A percentile compares a stretch with the other conserved stretches of the same genome.
Evolutionary conservation across 2,329 filamentous ascomycete species (phyloP).

Genomic region (Colletotrichum tofieldiae): DNA sequence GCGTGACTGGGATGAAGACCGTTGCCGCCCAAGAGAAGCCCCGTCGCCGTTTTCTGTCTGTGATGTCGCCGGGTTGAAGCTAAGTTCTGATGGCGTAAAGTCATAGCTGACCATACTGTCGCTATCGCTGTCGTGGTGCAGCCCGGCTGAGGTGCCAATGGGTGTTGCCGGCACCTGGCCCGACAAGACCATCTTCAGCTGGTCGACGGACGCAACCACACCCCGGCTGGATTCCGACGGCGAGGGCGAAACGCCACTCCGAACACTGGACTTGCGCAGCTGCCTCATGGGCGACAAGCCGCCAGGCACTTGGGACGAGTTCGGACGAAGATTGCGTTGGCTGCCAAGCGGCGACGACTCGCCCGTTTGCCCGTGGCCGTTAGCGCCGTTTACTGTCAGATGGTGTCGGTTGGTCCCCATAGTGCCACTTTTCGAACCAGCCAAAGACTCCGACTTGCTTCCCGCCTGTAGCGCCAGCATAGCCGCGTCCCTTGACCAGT

Average conservation of each 20-base stretch:
- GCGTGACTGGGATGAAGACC: slow-evolving; percentile 55
- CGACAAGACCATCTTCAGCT: slow-evolving; percentile 74
- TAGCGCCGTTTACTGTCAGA: slow-evolving; percentile 68
- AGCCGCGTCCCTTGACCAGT: slow-evolving; percentile 85
- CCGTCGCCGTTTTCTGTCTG: slow-evolving; percentile 48
- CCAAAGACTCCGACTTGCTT: slow-evolving; percentile 81
- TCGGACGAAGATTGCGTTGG: slow-evolving; percentile 66
- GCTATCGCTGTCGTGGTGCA: slow-evolving; percentile 68
- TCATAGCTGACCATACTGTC: slow-evolving; percentile 83
- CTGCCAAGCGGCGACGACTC: slow-evolving; percentile 66
- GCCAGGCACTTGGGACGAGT: slow-evolving; percentile 56
- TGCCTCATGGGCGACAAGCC: slow-evolving; percentile 56
- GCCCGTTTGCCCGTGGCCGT: slow-evolving; percentile 57
- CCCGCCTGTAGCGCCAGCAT: slow-evolving; percentile 78
- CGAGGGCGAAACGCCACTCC: slow-evolving; percentile 65
- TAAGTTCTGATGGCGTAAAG: slow-evolving; percentile 76
- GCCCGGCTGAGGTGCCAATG: slow-evolving; percentile 55
- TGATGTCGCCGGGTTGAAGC: slow-evolving; percentile 64
- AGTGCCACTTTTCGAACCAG: slow-evolving; percentile 80
- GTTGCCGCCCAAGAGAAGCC: slow-evolving; percentile 49
- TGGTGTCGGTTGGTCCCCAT: slow-evolving; percentile 68
- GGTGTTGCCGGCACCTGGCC: slow-evolving; percentile 63
- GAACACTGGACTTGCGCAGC: slow-evolving; percentile 69
- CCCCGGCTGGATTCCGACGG: slow-evolving; percentile 62
- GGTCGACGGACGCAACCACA: slow-evolving; percentile 73